Base-by-base conservation (phyloP, 2,329 filamentous ascomycete species). In the Mollisiaceae sp. region DNA sequence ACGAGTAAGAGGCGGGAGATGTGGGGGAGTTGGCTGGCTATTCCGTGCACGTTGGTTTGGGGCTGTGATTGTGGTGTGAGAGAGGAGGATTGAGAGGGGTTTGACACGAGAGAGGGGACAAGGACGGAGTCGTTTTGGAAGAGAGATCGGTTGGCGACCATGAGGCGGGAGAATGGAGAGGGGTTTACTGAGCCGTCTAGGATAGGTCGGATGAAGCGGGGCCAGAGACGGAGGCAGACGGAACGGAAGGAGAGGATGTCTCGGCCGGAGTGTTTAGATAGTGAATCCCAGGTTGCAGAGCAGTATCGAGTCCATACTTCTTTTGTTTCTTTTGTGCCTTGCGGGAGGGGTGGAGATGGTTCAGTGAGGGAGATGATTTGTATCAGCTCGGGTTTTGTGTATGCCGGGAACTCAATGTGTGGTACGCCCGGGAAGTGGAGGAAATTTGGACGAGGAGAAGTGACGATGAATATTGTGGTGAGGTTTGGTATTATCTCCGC, bases 271-370 rank as follows among this genome's bases (percentile, higher is more conserved):
- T 92, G 88, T 69, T 90, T 92, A 58, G 90, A 88, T 14, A 98
- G 83, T 0, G 94, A 89, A 75, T 99, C 95, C 83, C 96, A 95
- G 15, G 97, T 88, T 4, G 92, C 92, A 58, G 87, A 87, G 67
- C 90, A 87, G 80, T 97, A 98, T 54, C 93, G 89, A 15, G 87
- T 82, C 91, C 91, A 95, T 18, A 94, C 85, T 78, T 91, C 90
- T 27, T 79, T 76, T 11, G 90, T 90, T 41, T 83, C 80, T 69
- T 85, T 82, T 11, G 83, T 35, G 1, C 70, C 71, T 2, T 56
- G 59, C 3, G 74, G 75, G 80, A 85, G 70, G 83, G 82, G 59
- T 80, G 82, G 3, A 78, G 79, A 15, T 82, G 83, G 75, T n/a
- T 60, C 9, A 76, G 59, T 80, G 8, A 83, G 80, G n/a, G 89